Evolutionary conservation across 192 early-diverging fungal genomes (phyloP).

Genomic region (Geranomyces variabilis): DNA sequence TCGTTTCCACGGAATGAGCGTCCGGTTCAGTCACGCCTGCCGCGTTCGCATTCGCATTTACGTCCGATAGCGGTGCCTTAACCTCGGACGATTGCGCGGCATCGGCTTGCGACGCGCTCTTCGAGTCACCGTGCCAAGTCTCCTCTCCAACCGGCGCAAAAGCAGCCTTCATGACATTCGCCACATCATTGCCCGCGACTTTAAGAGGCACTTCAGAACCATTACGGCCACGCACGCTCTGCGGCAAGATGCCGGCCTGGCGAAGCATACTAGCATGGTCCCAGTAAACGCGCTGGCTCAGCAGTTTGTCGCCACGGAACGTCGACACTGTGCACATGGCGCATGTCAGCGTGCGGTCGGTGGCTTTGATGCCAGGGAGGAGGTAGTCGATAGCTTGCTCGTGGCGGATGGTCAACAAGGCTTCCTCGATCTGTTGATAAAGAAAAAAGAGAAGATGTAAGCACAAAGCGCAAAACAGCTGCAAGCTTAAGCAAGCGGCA

Average conservation of each 20-base stretch:
- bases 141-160: not conserved
- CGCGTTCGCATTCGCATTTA: not conserved
- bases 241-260: conserved; percentile 45
- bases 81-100: not conserved
- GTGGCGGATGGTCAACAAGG: conserved; percentile 49
- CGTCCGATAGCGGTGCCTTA: not conserved
- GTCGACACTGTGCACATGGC: conserved; percentile 36
- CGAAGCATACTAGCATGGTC: conserved; percentile 57
- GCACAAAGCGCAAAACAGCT: too few species aligned
- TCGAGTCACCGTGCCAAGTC: too few species aligned
- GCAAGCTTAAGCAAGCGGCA: too few species aligned
- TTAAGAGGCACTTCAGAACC: conserved; percentile 14
- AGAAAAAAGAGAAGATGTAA: not conserved
- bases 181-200: conserved; percentile 25
- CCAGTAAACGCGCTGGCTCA: conserved; percentile 51
- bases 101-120: not conserved
- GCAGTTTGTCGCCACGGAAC: conserved; percentile 37
- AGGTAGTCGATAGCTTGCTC: conserved; percentile 48
- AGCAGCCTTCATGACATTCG: conserved; percentile 14
- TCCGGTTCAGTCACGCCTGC: not conserved
- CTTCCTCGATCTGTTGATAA: conserved; percentile 50
- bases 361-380: conserved; percentile 54
- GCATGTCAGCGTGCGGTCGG: conserved; percentile 38
- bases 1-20: not conserved
- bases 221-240: conserved; percentile 16